A percentile compares a stretch with the other conserved stretches of the same genome.
Conservation (phyloP, 2,329 filamentous ascomycete genomes). For the Ophiostoma montium region DNA sequence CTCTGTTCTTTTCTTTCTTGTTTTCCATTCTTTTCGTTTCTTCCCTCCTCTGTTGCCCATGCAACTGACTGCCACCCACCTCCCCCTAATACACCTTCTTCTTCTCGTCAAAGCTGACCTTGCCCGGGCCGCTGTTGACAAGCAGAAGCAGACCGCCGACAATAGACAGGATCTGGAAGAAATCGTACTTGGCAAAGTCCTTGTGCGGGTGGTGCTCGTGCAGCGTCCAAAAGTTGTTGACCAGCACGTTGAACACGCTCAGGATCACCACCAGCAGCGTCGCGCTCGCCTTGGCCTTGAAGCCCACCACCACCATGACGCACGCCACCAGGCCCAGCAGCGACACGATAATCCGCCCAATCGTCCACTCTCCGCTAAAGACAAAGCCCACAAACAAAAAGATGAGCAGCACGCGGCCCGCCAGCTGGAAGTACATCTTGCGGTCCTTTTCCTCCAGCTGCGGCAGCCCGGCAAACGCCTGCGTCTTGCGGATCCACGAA, state of each 20-base stretch:
- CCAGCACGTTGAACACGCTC: constrained; percentile 89
- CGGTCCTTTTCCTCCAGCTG: constrained; percentile 96
- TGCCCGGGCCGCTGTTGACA: constrained; percentile 96
- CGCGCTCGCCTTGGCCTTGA: constrained; percentile 99
- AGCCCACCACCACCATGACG: constrained; percentile 96
- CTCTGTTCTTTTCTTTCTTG: no score
- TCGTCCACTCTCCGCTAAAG: constrained; percentile 83
- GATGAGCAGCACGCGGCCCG: constrained; percentile 86
- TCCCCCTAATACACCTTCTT: constrained; percentile 87
- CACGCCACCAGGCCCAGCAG: constrained; percentile 78
- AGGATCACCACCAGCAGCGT: constrained; percentile 89
- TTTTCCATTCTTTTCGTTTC: no score
- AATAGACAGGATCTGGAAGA: constrained; percentile 99
- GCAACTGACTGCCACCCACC: neutral
- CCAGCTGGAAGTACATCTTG: constrained; percentile 99
- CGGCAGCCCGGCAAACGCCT: constrained; percentile 88
- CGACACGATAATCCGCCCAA: constrained; percentile 77
- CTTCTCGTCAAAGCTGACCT: constrained; percentile 99
- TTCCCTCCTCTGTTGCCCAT: no score
- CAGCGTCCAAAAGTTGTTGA: constrained; percentile 99
- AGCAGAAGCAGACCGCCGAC: constrained; percentile 91
- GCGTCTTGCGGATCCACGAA: constrained; percentile 94
- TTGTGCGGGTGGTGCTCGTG: constrained; percentile 98
- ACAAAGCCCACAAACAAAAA: constrained; percentile 97
- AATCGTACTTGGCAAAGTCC: constrained; percentile 99